Evolutionary conservation across 2,329 filamentous ascomycete species (phyloP), one percentile per base, ranked within the genome.

Genomic region (Cladophialophora chaetospira): DNA sequence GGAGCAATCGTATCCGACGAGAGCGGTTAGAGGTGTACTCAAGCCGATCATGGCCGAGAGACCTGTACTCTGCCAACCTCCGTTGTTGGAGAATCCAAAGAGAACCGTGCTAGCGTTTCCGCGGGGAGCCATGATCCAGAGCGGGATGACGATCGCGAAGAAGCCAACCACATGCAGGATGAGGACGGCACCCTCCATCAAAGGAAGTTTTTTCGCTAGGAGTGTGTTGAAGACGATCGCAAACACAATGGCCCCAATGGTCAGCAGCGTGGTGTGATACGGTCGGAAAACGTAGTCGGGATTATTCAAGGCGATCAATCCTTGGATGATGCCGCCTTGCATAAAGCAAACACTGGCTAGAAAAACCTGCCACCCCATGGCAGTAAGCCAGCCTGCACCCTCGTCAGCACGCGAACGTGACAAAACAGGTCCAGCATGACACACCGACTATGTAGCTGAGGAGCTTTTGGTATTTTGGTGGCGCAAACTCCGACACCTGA

Each of bases 401-500:
- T 51, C 38, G 56, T 42, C 55, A 63, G 66, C n/a, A n/a, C n/a
- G n/a, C n/a, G n/a, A 21, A 43, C 60, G 63, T 29, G 15, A 61
- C 45, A 36, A n/a, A 51, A 10, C 3, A 28, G n/a, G 21, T 8
- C 33, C 19, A n/a, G 11, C n/a, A n/a, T n/a, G n/a, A n/a, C 68
- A 47, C 55, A 72, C 76, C 80, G 42, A 77, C 76, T n/a, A 80
- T 65, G 63, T 84, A 86, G 60, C 79, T 82, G 1, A 84, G 69
- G 25, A 80, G 75, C 53, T 79, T 82, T 61, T 83, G 80, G 45
- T 75, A 72, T 35, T 69, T 68, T 0, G 68, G 71, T 0, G 80
- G 77, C 0, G 79, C 75, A 58, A 82, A 82, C 50, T 82, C 79
- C 1, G 76, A 82, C 1, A 82, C n/a, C n/a, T n/a, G n/a, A n/a